Evolutionary conservation across 1,284 basidiomycete species (phyloP), one percentile per base, ranked within the genome.

Genomic region (Trichosporon inkin): DNA sequence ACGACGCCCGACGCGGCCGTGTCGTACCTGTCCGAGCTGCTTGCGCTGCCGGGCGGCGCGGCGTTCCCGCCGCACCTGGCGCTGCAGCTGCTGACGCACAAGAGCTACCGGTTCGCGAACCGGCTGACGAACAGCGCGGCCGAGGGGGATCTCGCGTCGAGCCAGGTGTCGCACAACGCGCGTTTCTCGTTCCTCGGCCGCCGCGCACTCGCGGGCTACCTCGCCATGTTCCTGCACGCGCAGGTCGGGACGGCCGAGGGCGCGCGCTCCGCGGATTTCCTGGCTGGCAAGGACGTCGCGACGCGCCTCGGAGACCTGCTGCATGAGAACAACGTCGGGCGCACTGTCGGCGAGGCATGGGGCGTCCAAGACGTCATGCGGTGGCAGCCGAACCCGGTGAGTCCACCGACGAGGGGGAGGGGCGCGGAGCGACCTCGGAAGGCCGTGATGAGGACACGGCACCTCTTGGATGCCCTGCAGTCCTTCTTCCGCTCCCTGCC

Each of bases 41-140:
- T 79, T 38, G 56, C 60, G 38, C 67, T 79, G 2, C 72, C 75
- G 6, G 54, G 70, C 10, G 28, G 64, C 5, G 68, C 66, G 10
- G 63, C 67, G 54, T 73, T 79, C 67, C 67, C 76, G n/a, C 71
- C 71, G 2, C 54, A 62, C 28, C 70, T 78, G 36, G 72, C 76
- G 8, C 69, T 79, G 24, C 76, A 77, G 59, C 73, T 75, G 56
- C 65, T 78, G 47, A 78, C 76, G 7, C 78, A 79, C 64, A 78
- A 78, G 71, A 73, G 71, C 40, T 79, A 72, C 61, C 70, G 72
- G 22, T 72, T 69, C 57, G 68, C 68, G 16, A 74, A 76, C 53
- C 63, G 68, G 22, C 59, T 74, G 37, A 47, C 60, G 16, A 61
- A 64, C 58, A 60, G 47, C 32, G n/a, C n/a, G n/a, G n/a, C n/a